Conservation (phyloP, 192 early-diverging fungal species). For the Gamsiella multidivaricata region DNA sequence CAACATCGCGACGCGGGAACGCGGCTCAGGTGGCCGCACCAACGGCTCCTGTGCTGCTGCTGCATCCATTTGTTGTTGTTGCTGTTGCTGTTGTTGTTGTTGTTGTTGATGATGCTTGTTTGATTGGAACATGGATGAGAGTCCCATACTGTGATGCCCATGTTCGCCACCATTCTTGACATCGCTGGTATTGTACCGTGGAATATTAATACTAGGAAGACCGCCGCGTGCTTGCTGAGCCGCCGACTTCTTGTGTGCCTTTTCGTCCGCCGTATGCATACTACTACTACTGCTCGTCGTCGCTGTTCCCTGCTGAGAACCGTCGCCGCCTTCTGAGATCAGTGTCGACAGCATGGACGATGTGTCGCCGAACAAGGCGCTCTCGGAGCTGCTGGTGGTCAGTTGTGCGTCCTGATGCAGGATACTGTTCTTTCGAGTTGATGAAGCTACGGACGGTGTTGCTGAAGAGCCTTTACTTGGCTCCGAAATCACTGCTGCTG, state of each 20-base stretch:
- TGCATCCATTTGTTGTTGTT: background rate
- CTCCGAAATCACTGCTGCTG: background rate
- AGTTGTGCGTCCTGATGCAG: background rate
- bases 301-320: background rate
- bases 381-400: background rate
- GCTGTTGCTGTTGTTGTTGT: conserved; percentile 11
- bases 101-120: conserved; percentile 2
- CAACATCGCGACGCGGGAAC: conserved; percentile 71
- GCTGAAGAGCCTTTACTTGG: background rate
- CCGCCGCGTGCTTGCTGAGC: background rate
- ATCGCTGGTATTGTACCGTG: background rate
- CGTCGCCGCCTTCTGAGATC: background rate
- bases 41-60: conserved; percentile 4
- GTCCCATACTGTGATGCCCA: background rate
- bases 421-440: background rate
- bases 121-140: background rate
- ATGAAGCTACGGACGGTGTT: background rate
- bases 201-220: background rate
- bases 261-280: background rate
- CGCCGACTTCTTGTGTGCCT: background rate
- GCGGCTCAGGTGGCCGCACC: conserved; percentile 47
- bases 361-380: background rate
- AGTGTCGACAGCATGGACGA: conserved; percentile 18
- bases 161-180: background rate
- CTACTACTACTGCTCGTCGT: background rate